Evolutionary conservation across 208 protist genomes (phyloP), one percentile per base, ranked within the genome.

Genomic region (Trypanosoma vivax): DNA sequence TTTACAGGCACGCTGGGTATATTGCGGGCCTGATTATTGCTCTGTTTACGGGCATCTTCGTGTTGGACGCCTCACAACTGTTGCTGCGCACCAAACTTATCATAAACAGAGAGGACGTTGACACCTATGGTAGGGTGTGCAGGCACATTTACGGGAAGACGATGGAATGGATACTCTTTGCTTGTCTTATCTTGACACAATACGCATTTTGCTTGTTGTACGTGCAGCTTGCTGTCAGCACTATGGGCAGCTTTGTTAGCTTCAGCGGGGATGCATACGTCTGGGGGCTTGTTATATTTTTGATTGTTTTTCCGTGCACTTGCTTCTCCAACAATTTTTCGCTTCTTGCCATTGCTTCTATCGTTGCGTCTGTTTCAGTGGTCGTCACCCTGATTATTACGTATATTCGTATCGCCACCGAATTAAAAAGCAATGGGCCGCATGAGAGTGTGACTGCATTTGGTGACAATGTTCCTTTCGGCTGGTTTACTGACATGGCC

Each of bases 181-280:
- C 50, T 16, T 46, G 34, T 5, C 43, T 74, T 13, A 33, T 76
- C 47, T 45, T 76, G 14, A 65, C 53, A 11, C 69, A 76, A 49
- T 67, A 72, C 39, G 61, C 63, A 10, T 71, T 72, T 63, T 76
- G 69, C 23, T n/a, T 65, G 11, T 31, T 59, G 1, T 76, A 72
- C 31, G 13, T 67, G 18, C 62, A 72, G 30, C 47, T 70, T 27
- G 39, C 52, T 29, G 48, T 39, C 1, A 48, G 34, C 21, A 52
- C 68, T 10, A 55, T 76, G 40, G 19, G n/a, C 3, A 41, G 40
- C 5, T 19, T 74, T 6, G 42, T 65, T 2, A 13, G 19, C n/a
- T 50, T 74, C 41, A 47, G 16, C 5, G 61, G 48, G 2, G 27
- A 46, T 50, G 27, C 35, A 27, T 58, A 62, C 16, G 45, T 62